Conservation (phyloP, 352 stramenopile species). For the Pythium utonaiense region DNA sequence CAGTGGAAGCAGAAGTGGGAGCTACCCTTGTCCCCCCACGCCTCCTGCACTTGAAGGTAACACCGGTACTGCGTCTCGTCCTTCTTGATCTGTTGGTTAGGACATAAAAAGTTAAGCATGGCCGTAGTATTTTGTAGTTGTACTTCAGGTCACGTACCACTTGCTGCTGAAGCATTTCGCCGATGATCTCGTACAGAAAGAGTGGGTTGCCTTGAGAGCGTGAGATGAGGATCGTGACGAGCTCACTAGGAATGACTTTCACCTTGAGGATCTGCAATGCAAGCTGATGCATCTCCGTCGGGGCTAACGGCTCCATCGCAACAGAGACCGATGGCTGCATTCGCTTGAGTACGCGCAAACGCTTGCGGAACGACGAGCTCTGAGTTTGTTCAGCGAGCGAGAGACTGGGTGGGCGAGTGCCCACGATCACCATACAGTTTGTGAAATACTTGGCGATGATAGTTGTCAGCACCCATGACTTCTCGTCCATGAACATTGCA, state of each 20-base stretch:
- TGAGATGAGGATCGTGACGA: conserved; percentile 65
- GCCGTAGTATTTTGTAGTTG: background rate
- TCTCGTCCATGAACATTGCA: conserved; percentile 86
- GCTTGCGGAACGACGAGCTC: conserved; percentile 73
- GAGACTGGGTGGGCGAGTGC: conserved; percentile 62
- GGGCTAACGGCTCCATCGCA: conserved; percentile 50
- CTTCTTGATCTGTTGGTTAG: conserved; percentile 41
- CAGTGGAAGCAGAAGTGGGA: conserved; percentile 77
- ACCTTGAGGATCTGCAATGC: conserved; percentile 66
- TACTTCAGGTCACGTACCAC: conserved; percentile 32
- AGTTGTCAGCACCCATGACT: conserved; percentile 78
- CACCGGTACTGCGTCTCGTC: conserved; percentile 57
- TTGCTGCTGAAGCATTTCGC: conserved; percentile 76
- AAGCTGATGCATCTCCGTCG: conserved; percentile 56
- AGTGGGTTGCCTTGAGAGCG: conserved; percentile 80
- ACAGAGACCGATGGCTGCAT: conserved; percentile 49
- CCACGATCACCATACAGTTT: conserved; percentile 76
- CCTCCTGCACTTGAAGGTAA: conserved; percentile 68
- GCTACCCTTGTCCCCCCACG: conserved; percentile 74
- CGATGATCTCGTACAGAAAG: conserved; percentile 81
- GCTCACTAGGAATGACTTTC: conserved; percentile 46
- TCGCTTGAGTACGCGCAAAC: conserved; percentile 64
- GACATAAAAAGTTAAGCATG: too few species aligned
- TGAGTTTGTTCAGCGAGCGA: conserved; percentile 65
- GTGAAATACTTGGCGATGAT: conserved; percentile 86